Base-by-base conservation (phyloP, 441 rosid species). In the Geranium incanum region DNA sequence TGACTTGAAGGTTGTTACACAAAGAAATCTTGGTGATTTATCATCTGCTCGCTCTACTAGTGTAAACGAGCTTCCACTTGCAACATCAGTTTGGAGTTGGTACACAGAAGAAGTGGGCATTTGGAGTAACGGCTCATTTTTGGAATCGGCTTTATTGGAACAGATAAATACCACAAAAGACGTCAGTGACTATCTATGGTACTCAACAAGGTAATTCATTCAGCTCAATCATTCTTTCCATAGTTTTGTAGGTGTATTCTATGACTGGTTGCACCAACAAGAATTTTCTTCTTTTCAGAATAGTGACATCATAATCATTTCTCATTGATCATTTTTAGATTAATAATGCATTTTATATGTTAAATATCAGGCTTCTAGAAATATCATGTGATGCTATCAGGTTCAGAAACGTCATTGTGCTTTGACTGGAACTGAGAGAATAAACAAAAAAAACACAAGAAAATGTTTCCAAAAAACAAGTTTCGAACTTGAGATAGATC, bases 81-180 rank as follows among this genome's bases (percentile, higher is more conserved):
- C 67, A 39, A 21, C 76, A 36, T 75, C 81, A 4, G 67, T 75
- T 28, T 84, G 90, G 88, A 79, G 87, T 76, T 88, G 91, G 91
- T 83, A 85, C 52, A 67, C 75, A 68, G 93, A 88, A 78, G 67
- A 84, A 69, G 83, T 76, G 16, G 89, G 93, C 16, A 70, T 82
- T 73, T 85, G 78, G 76, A 80, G 88, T 70, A 81, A 85, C 76
- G 74, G 70, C 16, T 85, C 90, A 3, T 86, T 85, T 71, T 72
- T 80, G 64, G 71, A 41, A 23, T 41, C 78, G 5, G 86, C 77
- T 70, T 79, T 86, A 75, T 23, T 83, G 73, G 93, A 88, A 78
- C 93, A 85, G 71, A 85, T 88, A 52, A 84, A 84, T 76, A 80
- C 88, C 43, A 88, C 93, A 15, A 82, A 86, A 80, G 93, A 88